Percentiles rank a stretch among this genome's conserved stretches.
Evolutionary conservation across 495 filamentous ascomycete species (phyloP).

Genomic region (Penicillium dipodomyicola): DNA sequence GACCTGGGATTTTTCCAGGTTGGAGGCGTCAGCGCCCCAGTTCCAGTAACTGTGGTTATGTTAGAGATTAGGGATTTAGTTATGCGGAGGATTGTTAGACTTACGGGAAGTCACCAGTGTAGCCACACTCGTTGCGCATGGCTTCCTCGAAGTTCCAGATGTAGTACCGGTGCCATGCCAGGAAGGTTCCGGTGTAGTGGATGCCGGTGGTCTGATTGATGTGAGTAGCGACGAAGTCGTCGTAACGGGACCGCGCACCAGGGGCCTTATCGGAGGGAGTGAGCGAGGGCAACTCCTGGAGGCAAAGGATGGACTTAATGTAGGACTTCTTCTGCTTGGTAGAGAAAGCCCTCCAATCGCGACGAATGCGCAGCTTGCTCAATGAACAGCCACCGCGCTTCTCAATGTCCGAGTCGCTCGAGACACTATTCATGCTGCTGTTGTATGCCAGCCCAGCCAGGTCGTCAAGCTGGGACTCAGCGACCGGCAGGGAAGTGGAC

Average conservation of each 20-base stretch:
- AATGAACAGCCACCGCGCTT: constrained; percentile 49
- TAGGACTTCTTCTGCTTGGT: constrained; percentile 52
- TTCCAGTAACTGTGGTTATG: constrained; percentile 54
- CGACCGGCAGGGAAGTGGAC: constrained; percentile 20
- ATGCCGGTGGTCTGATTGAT: constrained; percentile 61
- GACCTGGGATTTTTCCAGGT: constrained; percentile 56
- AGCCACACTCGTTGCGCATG: constrained; percentile 68
- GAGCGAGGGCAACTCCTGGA: constrained; percentile 51
- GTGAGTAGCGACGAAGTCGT: constrained; percentile 70
- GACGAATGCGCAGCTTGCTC: constrained; percentile 45
- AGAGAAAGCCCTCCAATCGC: constrained; percentile 46
- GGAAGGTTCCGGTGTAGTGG: constrained; percentile 64
- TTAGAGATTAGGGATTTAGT: neutral
- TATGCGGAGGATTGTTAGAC: neutral
- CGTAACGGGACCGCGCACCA: constrained; percentile 57
- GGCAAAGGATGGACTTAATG: constrained; percentile 62
- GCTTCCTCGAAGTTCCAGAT: constrained; percentile 63
- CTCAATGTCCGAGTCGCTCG: constrained; percentile 10
- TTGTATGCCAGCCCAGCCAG: constrained; percentile 22
- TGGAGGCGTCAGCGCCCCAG: constrained; percentile 53
- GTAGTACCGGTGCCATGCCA: constrained; percentile 72
- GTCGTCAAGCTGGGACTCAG: constrained; percentile 21
- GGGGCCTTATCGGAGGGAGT: constrained; percentile 40
- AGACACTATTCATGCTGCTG: constrained; percentile 13
- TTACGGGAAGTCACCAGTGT: constrained; percentile 48